Evolutionary conservation across 192 early-diverging fungal genomes (phyloP).

Genomic region (Backusella tuberculispora): DNA sequence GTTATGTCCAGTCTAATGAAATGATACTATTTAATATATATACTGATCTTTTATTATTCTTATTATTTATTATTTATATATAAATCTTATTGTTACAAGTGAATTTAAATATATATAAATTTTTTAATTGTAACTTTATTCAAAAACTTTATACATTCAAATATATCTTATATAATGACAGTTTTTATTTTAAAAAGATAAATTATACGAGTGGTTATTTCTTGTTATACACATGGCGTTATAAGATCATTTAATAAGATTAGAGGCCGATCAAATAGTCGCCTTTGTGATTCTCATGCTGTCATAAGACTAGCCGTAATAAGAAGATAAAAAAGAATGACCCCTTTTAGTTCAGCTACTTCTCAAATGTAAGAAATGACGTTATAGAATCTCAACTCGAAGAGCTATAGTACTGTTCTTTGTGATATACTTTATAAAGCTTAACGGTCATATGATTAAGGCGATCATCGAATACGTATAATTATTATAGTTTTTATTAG

Average conservation of each 20-base stretch:
- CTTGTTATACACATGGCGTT: too few relatives aligned
- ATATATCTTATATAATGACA: neutral
- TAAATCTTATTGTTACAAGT: neutral
- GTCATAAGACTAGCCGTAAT: neutral
- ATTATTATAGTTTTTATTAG: too few relatives aligned
- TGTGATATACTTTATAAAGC: neutral
- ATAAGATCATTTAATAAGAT: too few relatives aligned
- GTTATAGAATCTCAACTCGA: neutral
- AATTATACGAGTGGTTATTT: neutral
- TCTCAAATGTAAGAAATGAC: neutral
- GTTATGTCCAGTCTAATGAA: conserved; percentile 30
- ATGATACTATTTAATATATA: neutral
- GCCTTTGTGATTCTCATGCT: neutral
- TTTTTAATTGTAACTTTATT: neutral
- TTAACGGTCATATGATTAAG: neutral
- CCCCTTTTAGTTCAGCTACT: neutral
- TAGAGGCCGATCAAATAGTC: neutral
- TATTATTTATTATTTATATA: neutral
- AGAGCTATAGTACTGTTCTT: too few relatives aligned
- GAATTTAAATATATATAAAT: neutral
- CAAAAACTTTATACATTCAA: neutral
- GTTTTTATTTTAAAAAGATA: neutral
- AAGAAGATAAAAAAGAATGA: neutral
- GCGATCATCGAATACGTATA: neutral
- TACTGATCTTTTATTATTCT: neutral